Evolutionary conservation across 192 early-diverging fungal species (phyloP), one percentile per base, ranked within the genome.

Genomic region (Coemansia sp.): DNA sequence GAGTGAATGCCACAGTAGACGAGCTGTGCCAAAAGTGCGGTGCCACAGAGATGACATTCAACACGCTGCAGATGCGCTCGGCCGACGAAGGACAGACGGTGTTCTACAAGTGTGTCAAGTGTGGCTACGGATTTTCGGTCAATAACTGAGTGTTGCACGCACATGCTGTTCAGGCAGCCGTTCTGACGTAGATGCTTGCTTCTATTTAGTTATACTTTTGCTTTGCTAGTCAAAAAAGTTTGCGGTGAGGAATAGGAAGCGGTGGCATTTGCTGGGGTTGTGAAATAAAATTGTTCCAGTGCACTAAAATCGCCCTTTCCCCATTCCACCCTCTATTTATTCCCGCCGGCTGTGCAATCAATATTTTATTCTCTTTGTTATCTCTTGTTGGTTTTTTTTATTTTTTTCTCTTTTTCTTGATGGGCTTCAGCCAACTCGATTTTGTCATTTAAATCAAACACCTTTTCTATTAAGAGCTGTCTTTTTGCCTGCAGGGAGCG

Each of bases 31-130:
- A 93, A 19, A 89, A 94, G 61, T 99, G 97, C 76, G 97, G 91
- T 54, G 84, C 89, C 21, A 88, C 89, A 16, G 95, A 97, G 84
- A 95, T 99, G 93, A 90, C 88, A 15, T 99, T 93, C 80, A 90
- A 97, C 72, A 97, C 97, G 4, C 92, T 95, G 81, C 97, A 99
- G 77, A 83, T 99, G 74, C 92, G 97, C 49, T 94, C 92, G 66
- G 97, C 97, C 13, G 97, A 99, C 88, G 97, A 99, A 90, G 97
- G 97, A 46, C 97, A 99, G 83, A 99, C 97, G n/a, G 88, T 99
- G n/a, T 99, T 99, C 74, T 98, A 96, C 83, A 91, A 87, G 67
- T 99, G 97, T 83, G 86, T 88, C 43, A 94, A 96, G 82, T 99
- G 97, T 85, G 95, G 94, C 84, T 94, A 91, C 43, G 79, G 79